Conservation (phyloP, 2,329 filamentous ascomycete genomes). For the Aspergillus pseudoterreus region DNA sequence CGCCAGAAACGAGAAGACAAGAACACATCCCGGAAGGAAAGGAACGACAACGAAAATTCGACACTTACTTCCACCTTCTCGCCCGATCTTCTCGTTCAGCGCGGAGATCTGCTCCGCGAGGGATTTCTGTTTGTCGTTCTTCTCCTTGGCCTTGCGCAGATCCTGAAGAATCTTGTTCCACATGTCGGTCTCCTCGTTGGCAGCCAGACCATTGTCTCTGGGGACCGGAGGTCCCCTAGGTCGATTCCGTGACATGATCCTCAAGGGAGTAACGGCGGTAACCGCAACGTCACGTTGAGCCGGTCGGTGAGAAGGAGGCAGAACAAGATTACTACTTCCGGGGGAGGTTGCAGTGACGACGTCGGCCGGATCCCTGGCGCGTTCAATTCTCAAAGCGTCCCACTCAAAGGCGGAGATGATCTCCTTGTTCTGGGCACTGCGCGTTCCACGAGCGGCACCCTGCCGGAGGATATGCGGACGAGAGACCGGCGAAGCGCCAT, state of each 20-base stretch:
- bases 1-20: neutral
- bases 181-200: slow-evolving; percentile 44
- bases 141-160: slow-evolving; percentile 41
- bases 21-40: neutral
- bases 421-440: slow-evolving; percentile 15
- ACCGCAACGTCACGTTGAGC: neutral
- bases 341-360: slow-evolving; percentile 1
- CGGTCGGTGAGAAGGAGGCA: neutral
- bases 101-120: slow-evolving; percentile 39
- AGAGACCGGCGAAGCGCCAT: neutral
- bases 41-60: neutral
- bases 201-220: slow-evolving; percentile 41
- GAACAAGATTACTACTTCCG: slow-evolving; percentile 7
- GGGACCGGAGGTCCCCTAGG: slow-evolving; percentile 34
- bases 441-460: slow-evolving; percentile 23
- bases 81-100: slow-evolving; percentile 43
- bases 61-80: slow-evolving; percentile 41
- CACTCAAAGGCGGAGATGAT: slow-evolving; percentile 23
- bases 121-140: slow-evolving; percentile 39
- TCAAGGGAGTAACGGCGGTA: neutral
- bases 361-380: slow-evolving; percentile 6
- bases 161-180: slow-evolving; percentile 44
- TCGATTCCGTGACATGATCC: slow-evolving; percentile 41
- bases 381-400: slow-evolving; percentile 24
- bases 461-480: slow-evolving; percentile 14